A percentile compares a stretch with the other conserved stretches of the same genome.
phyloP scores from a whole-genome alignment of 352 stramenopile species.

The Globisporangium cederbergense region DNA sequence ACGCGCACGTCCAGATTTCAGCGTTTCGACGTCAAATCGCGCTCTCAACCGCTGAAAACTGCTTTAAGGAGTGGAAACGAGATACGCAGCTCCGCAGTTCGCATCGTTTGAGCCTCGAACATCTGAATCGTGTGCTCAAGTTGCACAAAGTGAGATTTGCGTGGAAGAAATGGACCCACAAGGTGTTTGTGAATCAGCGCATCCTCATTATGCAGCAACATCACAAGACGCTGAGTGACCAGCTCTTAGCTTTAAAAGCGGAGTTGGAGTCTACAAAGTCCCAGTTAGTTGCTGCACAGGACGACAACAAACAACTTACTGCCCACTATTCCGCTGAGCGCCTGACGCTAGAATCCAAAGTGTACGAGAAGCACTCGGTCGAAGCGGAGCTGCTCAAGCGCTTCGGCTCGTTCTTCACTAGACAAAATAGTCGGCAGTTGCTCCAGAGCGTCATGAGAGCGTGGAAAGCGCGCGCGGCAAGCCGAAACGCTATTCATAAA shows the following conservation, averaged over 20 bases:
- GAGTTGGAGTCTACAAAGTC: not conserved
- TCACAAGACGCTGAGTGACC: not conserved
- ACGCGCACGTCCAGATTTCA: not conserved
- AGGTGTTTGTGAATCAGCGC: conserved; percentile 1
- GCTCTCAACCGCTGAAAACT: not conserved
- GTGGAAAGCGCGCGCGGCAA: conserved; percentile 11
- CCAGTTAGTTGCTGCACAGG: conserved; percentile 6
- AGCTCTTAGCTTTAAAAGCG: not conserved
- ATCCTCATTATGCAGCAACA: conserved; percentile 3
- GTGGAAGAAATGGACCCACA: conserved; percentile 9
- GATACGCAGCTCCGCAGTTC: not conserved
- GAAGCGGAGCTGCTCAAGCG: conserved; percentile 27
- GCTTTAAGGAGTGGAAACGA: conserved; percentile 8
- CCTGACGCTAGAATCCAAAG: not conserved
- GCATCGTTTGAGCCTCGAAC: not conserved
- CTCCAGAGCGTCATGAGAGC: not conserved
- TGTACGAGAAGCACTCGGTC: conserved; percentile 9
- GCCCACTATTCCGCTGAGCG: not conserved
- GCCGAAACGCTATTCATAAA: conserved; percentile 11
- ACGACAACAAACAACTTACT: not conserved
- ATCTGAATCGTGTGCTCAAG: not conserved
- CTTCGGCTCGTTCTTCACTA: conserved; percentile 30
- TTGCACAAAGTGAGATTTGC: not conserved
- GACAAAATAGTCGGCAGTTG: conserved; percentile 31
- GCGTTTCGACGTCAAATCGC: not conserved